Conservation (phyloP, 768 basidiomycete species). For the Mycena indigotica region DNA sequence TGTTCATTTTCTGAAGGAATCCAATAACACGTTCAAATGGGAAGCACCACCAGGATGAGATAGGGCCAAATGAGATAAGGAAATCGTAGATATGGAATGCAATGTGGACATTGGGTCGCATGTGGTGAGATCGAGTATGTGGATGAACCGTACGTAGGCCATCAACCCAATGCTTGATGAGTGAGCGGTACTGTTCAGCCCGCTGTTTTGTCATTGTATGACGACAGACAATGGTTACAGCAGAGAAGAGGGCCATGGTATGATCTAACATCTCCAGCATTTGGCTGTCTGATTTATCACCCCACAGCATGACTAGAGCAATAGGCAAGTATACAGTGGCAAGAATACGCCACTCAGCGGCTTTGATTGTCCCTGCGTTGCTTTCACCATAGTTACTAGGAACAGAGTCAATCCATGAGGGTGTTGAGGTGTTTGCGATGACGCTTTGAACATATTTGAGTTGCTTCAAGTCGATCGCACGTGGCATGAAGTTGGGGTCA, state of each 20-base stretch:
- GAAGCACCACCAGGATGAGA: constrained; percentile 43
- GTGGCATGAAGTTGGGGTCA: constrained; percentile 8
- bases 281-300: no score
- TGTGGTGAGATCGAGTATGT: constrained; percentile 18
- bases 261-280: constrained; percentile 33
- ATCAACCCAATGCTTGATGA: constrained; percentile 29
- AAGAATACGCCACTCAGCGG: no score
- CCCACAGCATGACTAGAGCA: no score
- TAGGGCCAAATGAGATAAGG: constrained; percentile 38
- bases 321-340: no score
- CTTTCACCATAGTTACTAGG: constrained; percentile 26
- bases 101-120: constrained; percentile 31
- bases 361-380: constrained; percentile 31
- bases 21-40: no score
- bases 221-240: constrained; percentile 25
- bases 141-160: constrained; percentile 28
- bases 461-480: constrained; percentile 13
- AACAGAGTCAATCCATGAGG: constrained; percentile 20
- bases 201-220: constrained; percentile 21
- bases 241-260: constrained; percentile 32
- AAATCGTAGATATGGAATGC: constrained; percentile 40
- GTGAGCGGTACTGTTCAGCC: constrained; percentile 15
- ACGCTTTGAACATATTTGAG: constrained; percentile 17
- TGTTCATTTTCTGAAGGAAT: constrained; percentile 34
- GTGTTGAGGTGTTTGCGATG: constrained; percentile 11